Base-by-base conservation (phyloP, 352 stramenopile genomes). In the Plasmopara viticola region DNA sequence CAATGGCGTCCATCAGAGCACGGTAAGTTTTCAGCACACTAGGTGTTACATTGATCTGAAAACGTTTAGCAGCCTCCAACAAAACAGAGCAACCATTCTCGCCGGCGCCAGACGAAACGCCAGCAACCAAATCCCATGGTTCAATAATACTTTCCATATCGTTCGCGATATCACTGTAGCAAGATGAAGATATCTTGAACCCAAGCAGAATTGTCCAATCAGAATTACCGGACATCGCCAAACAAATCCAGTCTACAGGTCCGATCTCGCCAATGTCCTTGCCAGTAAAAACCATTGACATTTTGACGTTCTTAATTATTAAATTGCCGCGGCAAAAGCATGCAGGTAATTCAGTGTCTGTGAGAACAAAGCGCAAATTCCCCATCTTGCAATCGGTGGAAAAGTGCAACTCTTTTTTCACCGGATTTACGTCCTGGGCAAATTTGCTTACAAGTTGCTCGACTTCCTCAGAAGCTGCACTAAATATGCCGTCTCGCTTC, bases 31-130 rank as follows among this genome's bases (percentile, higher is more conserved):
- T 87, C 43, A 94, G 28, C 14, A 90, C 59, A 33, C 72, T 78
- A 4, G 78, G 76, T 9, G 78, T 86, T 31, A 90, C 64, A 51
- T 90, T 90, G 47, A 90, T 77, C 48, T 90, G 78, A 56, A 90
- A 86, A 10, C 72, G 71, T 52, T 81, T 86, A 6, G 72, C 71
- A 13, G 78, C 78, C 40, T 89, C 78, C 25, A 84, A 63, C 35
- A 86, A 60, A 13, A 79, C 62, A 13, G 75, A 74, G 20, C 84
- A 75, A 0, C 78, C 78, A 38, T 87, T 86, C 41, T 84, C 74
- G 30, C 72, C 77, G 51, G 70, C 56, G 25, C 51, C 62, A 34
- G 77, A 86, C 13, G 66, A 75, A 13, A 87, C 41, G 5, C 74
- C 78, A 5, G 72, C 71, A 20, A 76, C 56, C 10, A 86, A 56